Conservation (phyloP, 2,329 filamentous ascomycete species). For the Paecilomyces formosus region DNA sequence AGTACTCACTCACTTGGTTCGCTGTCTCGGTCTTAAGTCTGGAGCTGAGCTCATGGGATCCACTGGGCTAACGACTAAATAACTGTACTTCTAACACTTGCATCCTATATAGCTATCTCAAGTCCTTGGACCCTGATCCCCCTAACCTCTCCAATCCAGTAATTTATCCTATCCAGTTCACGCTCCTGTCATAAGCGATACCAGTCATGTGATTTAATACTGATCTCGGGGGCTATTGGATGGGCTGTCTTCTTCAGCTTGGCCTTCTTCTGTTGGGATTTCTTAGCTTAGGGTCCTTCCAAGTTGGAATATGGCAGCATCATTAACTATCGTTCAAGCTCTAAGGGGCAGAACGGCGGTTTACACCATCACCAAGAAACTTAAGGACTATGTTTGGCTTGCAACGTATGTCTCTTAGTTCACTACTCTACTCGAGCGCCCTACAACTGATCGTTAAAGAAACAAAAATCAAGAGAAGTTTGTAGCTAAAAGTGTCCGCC, state of each 20-base stretch:
- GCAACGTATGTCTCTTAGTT: slow-evolving; percentile 6
- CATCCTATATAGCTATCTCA: no score
- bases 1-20: no score
- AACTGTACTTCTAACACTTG: no score
- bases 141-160: no score
- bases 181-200: no score
- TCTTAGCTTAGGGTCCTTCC: no score
- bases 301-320: neutral
- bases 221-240: no score
- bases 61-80: neutral
- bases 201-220: no score
- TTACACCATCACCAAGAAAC: slow-evolving; percentile 4
- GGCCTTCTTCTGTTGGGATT: no score
- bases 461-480: slow-evolving; percentile 10
- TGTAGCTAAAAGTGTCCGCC: slow-evolving; percentile 12
- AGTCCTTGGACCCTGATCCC: no score
- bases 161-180: no score
- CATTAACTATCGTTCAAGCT: neutral
- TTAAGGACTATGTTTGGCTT: slow-evolving; percentile 12
- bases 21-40: neutral
- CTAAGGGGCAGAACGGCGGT: neutral
- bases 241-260: no score
- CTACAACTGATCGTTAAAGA: slow-evolving; percentile 3
- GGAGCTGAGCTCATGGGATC: neutral
- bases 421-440: neutral